These are phyloP conservation scores for Serendipita sp. DNA, from an alignment of 1,284 basidiomycete genomes.

Conservation along the genomic window DNA sequence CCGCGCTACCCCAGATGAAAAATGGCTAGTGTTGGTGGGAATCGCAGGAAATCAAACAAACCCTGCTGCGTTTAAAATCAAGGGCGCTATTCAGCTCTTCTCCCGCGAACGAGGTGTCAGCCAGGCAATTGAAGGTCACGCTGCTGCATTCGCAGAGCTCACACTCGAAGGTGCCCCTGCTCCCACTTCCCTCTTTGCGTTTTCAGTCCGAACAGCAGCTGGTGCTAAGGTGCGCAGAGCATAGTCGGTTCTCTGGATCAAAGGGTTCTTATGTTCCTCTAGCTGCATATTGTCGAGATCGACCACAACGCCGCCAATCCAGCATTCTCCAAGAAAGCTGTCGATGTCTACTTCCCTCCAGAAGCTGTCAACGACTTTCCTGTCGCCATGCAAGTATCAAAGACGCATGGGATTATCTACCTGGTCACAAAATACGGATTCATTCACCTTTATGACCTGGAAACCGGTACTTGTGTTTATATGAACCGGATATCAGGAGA, in stretches of 20 bases:
- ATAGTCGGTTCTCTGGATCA: neutral
- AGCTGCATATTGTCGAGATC: conserved; percentile 98
- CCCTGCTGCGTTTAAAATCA: conserved; percentile 92
- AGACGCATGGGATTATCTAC: conserved; percentile 94
- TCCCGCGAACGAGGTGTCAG: conserved; percentile 85
- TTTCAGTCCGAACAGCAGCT: conserved; percentile 87
- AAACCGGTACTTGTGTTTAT: conserved; percentile 97
- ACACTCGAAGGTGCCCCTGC: conserved; percentile 77
- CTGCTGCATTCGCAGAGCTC: conserved; percentile 88
- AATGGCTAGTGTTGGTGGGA: conserved; percentile 94
- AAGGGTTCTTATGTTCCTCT: conserved; percentile 10
- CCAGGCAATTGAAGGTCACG: conserved; percentile 98
- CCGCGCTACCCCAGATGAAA: conserved; percentile 80
- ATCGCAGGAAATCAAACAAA: conserved; percentile 90
- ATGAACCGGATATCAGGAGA: conserved; percentile 99
- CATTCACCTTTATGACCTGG: conserved; percentile 98
- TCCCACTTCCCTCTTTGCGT: conserved; percentile 86
- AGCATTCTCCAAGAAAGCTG: conserved; percentile 94
- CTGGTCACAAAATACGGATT: conserved; percentile 99
- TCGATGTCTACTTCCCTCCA: conserved; percentile 98
- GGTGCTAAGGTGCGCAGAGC: conserved; percentile 74
- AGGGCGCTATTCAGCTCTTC: conserved; percentile 93
- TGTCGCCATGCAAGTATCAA: conserved; percentile 99
- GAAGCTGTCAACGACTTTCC: conserved; percentile 99
- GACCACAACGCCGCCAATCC: conserved; percentile 93